Percentiles rank a stretch among this genome's conserved stretches.
Evolutionary conservation across 768 basidiomycete species (phyloP).

Genomic region (Boletales sp.): DNA sequence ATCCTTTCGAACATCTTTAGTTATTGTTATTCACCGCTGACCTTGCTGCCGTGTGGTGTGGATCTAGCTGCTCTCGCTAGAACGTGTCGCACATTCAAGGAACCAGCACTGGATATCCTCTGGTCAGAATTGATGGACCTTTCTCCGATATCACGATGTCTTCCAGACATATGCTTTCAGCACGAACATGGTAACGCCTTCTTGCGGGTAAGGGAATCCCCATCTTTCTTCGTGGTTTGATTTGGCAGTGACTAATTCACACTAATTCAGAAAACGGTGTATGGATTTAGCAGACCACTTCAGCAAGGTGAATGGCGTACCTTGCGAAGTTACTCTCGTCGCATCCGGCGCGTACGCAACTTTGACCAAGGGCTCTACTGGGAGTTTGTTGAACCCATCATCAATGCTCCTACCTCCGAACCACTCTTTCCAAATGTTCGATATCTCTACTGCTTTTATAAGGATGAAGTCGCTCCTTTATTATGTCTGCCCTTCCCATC

Average conservation of each 20-base stretch:
- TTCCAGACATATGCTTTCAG: background rate
- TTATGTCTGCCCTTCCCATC: background rate
- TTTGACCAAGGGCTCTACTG: background rate
- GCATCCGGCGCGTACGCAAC: background rate
- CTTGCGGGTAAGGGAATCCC: background rate
- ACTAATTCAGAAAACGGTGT: too few relatives aligned
- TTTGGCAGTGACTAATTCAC: background rate
- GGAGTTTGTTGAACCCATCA: background rate
- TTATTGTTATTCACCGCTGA: background rate
- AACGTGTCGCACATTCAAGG: background rate
- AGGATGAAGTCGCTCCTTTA: background rate
- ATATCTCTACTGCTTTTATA: background rate
- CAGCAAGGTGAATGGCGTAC: slow-evolving; percentile 1
- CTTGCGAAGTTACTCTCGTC: slow-evolving; percentile 2
- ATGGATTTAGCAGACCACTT: background rate
- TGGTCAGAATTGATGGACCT: background rate
- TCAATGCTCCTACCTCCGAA: background rate
- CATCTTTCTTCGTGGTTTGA: background rate
- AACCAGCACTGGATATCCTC: background rate
- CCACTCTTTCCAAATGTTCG: slow-evolving; percentile 6
- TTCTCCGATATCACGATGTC: background rate
- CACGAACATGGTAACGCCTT: too few relatives aligned
- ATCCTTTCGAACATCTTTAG: slow-evolving; percentile 3
- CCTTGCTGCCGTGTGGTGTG: background rate
- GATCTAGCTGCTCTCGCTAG: background rate